Evolutionary conservation across 345 rosid genomes (phyloP).

Genomic region (Murraya paniculata): DNA sequence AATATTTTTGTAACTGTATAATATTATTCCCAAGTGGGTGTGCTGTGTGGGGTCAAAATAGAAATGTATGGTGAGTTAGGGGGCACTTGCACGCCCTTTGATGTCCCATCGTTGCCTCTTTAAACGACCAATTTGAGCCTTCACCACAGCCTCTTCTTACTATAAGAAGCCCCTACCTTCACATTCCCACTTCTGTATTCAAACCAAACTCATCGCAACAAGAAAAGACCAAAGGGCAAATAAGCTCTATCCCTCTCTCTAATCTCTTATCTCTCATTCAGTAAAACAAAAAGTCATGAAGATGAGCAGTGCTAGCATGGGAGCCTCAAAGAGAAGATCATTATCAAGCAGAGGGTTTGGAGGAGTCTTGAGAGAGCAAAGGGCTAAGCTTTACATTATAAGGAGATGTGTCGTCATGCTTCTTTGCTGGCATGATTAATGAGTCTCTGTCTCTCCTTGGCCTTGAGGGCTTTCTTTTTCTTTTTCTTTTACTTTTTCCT

Average conservation of each 20-base stretch:
- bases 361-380: constrained; percentile 71
- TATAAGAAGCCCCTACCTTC: constrained; percentile 33
- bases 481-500: neutral
- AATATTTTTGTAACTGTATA: neutral
- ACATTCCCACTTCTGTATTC: constrained; percentile 21
- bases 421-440: constrained; percentile 76
- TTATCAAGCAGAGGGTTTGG: constrained; percentile 66
- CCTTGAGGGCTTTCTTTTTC: neutral
- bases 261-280: neutral
- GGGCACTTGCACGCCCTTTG: constrained; percentile 61
- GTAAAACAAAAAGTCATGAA: constrained; percentile 35
- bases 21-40: constrained; percentile 22
- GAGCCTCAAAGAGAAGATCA: constrained; percentile 61
- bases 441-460: too few relatives aligned
- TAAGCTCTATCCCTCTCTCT: neutral
- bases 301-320: constrained; percentile 46
- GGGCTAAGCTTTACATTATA: constrained; percentile 78
- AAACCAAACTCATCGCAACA: constrained; percentile 7
- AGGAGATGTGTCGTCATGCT: constrained; percentile 88
- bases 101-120: constrained; percentile 68
- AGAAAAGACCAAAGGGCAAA: neutral
- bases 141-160: constrained; percentile 33
- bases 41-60: constrained; percentile 28
- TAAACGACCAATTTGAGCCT: constrained; percentile 44
- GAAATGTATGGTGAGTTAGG: constrained; percentile 52